Percentiles rank a stretch among this genome's conserved stretches.
Conservation (phyloP, 192 early-diverging fungal genomes). For the Coemansia sp. region DNA sequence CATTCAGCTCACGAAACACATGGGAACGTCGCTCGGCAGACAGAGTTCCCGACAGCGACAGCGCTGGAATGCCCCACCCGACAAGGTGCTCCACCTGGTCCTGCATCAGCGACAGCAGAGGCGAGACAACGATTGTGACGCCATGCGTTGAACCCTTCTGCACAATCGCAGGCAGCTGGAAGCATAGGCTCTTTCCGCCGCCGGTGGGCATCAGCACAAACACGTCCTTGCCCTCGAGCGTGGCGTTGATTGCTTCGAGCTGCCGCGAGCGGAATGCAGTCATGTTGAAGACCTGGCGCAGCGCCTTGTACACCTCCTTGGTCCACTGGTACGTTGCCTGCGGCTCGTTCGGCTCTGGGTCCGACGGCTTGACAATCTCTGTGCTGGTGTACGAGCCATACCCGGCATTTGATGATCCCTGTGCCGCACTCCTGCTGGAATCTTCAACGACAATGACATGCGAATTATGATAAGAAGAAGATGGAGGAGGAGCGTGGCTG, state of each 20-base stretch:
- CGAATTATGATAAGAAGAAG: neutral
- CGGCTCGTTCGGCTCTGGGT: constrained; percentile 37
- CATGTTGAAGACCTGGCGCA: constrained; percentile 70
- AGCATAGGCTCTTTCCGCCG: constrained; percentile 95
- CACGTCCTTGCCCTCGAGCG: constrained; percentile 76
- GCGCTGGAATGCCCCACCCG: constrained; percentile 60
- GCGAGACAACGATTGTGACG: constrained; percentile 88
- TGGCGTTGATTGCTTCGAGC: constrained; percentile 84
- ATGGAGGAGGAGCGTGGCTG: neutral
- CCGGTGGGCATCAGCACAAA: constrained; percentile 99
- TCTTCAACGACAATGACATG: neutral
- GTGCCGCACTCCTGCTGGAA: neutral
- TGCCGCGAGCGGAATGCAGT: constrained; percentile 82
- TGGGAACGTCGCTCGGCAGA: constrained; percentile 52
- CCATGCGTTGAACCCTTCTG: constrained; percentile 64
- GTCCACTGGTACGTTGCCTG: constrained; percentile 64
- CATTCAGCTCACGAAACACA: constrained; percentile 61
- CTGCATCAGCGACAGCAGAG: constrained; percentile 92
- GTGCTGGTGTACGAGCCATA: constrained; percentile 1
- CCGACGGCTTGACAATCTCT: constrained; percentile 37
- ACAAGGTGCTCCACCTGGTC: constrained; percentile 87
- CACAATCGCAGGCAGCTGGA: constrained; percentile 86
- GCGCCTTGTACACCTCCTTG: constrained; percentile 65
- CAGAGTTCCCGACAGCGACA: constrained; percentile 65
- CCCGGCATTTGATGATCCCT: neutral